Conservation (phyloP, 345 rosid species). For the Arabidopsis suecica region DNA sequence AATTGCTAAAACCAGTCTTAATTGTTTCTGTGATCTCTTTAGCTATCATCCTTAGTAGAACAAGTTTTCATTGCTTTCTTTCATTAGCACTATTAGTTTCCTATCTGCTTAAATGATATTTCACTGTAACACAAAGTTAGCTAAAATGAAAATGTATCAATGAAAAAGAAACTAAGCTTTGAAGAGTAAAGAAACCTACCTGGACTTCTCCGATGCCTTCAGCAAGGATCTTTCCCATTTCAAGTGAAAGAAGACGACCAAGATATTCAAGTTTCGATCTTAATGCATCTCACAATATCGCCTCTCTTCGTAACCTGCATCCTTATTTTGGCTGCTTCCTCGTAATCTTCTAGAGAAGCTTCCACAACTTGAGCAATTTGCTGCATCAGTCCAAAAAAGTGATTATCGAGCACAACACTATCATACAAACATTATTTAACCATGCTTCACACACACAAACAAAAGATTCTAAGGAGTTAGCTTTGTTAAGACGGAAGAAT, state of each 20-base stretch:
- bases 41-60: no score
- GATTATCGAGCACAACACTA: neutral
- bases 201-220: constrained; percentile 99
- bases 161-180: neutral
- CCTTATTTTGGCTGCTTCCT: constrained; percentile 82
- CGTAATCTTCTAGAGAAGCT: constrained; percentile 83
- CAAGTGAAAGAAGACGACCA: constrained; percentile 89
- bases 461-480: no score
- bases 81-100: no score
- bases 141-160: neutral
- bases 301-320: constrained; percentile 95
- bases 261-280: constrained; percentile 80
- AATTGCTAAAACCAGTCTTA: no score
- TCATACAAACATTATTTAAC: no score
- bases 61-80: no score
- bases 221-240: constrained; percentile 97
- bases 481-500: no score
- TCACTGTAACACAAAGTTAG: no score
- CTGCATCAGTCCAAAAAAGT: constrained; percentile 42
- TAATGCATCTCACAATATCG: constrained; percentile 87
- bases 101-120: no score
- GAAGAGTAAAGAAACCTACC: constrained; percentile 47
- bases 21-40: no score
- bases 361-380: constrained; percentile 80
- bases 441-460: no score